Evolutionary conservation across 2,329 filamentous ascomycete species (phyloP), one percentile per base, ranked within the genome.

Genomic region (Elsinoe necatrix): DNA sequence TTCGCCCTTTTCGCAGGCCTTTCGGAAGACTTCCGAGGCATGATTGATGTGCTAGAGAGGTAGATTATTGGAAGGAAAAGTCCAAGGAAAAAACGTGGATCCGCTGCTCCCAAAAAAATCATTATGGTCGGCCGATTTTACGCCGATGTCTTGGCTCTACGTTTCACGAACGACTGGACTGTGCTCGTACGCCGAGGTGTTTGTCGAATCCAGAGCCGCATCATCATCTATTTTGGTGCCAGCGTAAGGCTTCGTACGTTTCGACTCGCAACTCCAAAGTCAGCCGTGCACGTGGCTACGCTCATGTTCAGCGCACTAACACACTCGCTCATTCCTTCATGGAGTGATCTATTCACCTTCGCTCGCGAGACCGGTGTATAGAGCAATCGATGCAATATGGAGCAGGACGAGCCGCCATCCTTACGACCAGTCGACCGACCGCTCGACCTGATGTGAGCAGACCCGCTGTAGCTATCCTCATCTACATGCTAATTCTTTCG

Each of bases 371-470:
- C 25, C 25, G 16, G 31, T 37, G 20, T n/a, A 21, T 21, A 9
- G n/a, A 18, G 16, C 48, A 21, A 25, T 14, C 41, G 41, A 12
- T 14, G 20, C 48, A 52, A 35, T 6, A 72, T 73, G 70, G 69
- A 67, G 48, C 68, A 72, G 12, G 66, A 69, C 52, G 57, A 66
- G 29, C 62, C 58, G 31, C 67, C 68, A 39, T 63, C 63, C 31
- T 62, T 74, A 27, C 66, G 68, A 63, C 71, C 70, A 20, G 68
- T 75, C n/a, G 67, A 64, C 34, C 68, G 64, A 60, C 71, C 72
- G 31, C 62, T 75, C 61, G 68, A 66, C 59, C 63, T 75, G 56
- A 74, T 75, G 71, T 75, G 67, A 41, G 68, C 56, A 9, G 29
- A 29, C 11, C n/a, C 5, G 16, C 12, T 16, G 29, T 39, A 31